phyloP scores from a whole-genome alignment of 2,329 filamentous ascomycete species.

The Arthroderma uncinatum region DNA sequence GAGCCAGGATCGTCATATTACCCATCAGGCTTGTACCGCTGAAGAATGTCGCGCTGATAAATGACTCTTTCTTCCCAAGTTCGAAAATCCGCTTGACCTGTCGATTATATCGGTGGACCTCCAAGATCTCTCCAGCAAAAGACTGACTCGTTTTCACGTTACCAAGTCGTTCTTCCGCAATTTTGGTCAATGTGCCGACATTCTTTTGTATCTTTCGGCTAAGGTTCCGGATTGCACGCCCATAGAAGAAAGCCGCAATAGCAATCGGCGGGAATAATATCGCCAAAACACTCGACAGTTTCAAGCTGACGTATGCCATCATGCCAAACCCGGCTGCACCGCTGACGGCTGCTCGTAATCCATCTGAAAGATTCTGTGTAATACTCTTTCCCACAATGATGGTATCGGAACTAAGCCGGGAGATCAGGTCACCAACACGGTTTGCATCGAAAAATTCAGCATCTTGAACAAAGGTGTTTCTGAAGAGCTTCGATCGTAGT shows the following conservation, averaged over 20 bases:
- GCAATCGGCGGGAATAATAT: slow-evolving; percentile 87
- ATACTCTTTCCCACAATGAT: slow-evolving; percentile 98
- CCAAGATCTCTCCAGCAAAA: slow-evolving; percentile 84
- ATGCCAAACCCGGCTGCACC: slow-evolving; percentile 78
- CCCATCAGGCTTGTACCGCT: slow-evolving; percentile 59
- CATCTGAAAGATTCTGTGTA: slow-evolving; percentile 93
- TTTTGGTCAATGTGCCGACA: slow-evolving; percentile 83
- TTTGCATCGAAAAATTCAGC: slow-evolving; percentile 99
- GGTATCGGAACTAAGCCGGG: slow-evolving; percentile 86
- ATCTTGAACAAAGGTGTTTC: slow-evolving; percentile 89
- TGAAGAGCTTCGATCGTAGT: slow-evolving; percentile 78
- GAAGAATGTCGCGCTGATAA: slow-evolving; percentile 87
- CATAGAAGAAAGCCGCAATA: slow-evolving; percentile 82
- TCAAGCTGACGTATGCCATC: slow-evolving; percentile 92
- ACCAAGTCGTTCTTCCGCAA: slow-evolving; percentile 92
- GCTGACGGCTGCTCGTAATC: slow-evolving; percentile 80
- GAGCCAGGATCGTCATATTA: slow-evolving; percentile 87
- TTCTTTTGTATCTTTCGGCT: slow-evolving; percentile 91
- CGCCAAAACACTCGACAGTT: slow-evolving; percentile 75
- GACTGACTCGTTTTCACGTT: slow-evolving; percentile 96
- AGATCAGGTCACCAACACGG: slow-evolving; percentile 89
- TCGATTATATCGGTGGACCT: slow-evolving; percentile 80
- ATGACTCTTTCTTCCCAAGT: slow-evolving; percentile 73
- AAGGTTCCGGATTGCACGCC: slow-evolving; percentile 74
- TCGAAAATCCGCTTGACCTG: slow-evolving; percentile 88